phyloP scores from a whole-genome alignment of 179 eudicot genomes.

The Monotropa hypopitys region DNA sequence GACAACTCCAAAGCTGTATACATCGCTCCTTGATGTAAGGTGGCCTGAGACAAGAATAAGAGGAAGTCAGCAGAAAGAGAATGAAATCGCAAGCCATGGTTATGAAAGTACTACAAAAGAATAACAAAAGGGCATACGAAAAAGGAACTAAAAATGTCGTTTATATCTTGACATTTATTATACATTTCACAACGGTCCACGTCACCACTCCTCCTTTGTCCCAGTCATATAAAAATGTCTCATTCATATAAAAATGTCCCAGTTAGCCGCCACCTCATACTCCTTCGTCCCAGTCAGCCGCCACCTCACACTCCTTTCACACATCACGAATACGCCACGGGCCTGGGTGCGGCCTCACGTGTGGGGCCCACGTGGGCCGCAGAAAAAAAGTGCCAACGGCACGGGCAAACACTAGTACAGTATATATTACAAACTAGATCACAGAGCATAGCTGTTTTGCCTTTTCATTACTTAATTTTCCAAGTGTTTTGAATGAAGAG shows the following conservation, averaged over 20 bases:
- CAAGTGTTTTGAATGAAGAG: neutral
- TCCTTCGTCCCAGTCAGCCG: no score
- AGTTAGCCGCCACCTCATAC: no score
- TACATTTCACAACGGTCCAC: no score
- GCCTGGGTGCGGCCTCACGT: no score
- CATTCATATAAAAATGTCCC: no score
- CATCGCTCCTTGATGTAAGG: slow-evolving; percentile 73
- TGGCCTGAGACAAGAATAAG: slow-evolving; percentile 36
- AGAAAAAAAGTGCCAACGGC: no score
- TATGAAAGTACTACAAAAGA: neutral
- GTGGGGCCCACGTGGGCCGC: no score
- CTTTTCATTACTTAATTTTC: neutral
- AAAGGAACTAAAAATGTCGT: neutral
- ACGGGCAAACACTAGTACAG: no score
- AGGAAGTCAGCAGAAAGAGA: slow-evolving; percentile 19
- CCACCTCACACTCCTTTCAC: no score
- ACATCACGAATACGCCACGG: no score
- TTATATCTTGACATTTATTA: neutral
- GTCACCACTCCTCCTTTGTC: no score
- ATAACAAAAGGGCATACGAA: neutral
- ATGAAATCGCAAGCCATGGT: neutral
- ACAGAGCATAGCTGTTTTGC: neutral
- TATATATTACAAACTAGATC: neutral
- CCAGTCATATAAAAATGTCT: no score
- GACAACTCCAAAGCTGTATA: slow-evolving; percentile 78